Conservation (phyloP, 768 basidiomycete species). For the Kwoniella newhampshirensis region DNA sequence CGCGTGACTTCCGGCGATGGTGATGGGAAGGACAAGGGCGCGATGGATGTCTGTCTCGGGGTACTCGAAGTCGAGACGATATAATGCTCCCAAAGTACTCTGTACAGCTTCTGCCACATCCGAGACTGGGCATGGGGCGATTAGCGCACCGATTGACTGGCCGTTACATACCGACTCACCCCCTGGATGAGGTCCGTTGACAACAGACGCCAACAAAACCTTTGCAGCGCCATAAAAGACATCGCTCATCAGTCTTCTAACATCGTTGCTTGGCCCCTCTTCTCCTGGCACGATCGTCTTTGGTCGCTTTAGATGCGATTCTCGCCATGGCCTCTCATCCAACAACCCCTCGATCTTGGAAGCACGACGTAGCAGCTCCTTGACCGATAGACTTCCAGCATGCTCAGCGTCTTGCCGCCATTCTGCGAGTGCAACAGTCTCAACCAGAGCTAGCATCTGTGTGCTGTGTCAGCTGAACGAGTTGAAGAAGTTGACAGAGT, state of each 20-base stretch:
- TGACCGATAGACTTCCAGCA: conserved; percentile 15
- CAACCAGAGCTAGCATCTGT: conserved; percentile 22
- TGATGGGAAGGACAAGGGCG: conserved; percentile 26
- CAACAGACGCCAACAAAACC: conserved; percentile 18
- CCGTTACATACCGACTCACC: conserved; percentile 13
- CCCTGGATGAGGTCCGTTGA: conserved; percentile 25
- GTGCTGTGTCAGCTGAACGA: background rate
- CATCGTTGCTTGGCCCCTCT: background rate
- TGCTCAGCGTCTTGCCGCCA: conserved; percentile 20
- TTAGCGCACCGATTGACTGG: background rate
- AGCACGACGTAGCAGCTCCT: conserved; percentile 20
- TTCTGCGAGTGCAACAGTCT: conserved; percentile 23
- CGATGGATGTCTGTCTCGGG: conserved; percentile 18
- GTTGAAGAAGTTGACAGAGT: background rate
- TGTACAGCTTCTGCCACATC: conserved; percentile 22
- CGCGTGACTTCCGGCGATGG: conserved; percentile 29
- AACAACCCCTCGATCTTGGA: conserved; percentile 17
- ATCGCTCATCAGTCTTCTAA: conserved; percentile 22
- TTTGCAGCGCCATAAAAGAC: conserved; percentile 19
- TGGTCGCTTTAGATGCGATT: conserved; percentile 16
- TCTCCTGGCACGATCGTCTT: background rate
- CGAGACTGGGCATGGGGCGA: conserved; percentile 8
- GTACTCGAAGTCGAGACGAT: conserved; percentile 11
- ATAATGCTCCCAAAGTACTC: conserved; percentile 17
- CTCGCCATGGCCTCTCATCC: conserved; percentile 20